Evolutionary conservation across 441 rosid species (phyloP), one percentile per base, ranked within the genome.

Genomic region (Metrosideros polymorpha): DNA sequence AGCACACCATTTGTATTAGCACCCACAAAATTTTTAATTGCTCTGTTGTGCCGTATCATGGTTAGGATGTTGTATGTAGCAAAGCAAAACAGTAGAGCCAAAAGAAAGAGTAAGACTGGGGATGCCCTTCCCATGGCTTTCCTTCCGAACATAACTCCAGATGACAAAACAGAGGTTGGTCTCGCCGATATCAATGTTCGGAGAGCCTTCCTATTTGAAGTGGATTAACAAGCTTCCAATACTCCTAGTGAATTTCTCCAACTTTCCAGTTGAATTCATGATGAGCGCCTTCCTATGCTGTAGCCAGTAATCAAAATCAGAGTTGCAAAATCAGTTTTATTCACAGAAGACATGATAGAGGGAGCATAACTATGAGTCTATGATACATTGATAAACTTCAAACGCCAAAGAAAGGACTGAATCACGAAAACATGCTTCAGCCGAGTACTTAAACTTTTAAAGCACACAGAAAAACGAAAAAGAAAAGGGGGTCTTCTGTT

Each of bases 21-120:
- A 50, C 32, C 84, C 47, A 83, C 53, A 92, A 89, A 87, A 86
- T 86, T 90, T 89, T 86, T 89, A 84, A 76, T 29, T 32, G 91
- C 88, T 91, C 91, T 91, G 85, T 93, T 90, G 90, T 92, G 96
- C 50, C 90, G 85, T 51, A 91, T 85, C 92, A 92, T 86, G 9
- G 93, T 91, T 51, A 96, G 53, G 85, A 96, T 89, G 91, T 96
- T 96, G 83, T 95, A 96, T 18, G 94, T 92, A 5, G 91, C 95
- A 71, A 95, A 89, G 92, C 88, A 94, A 85, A 92, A 93, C 42
- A 96, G 98, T 51, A 92, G 86, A 88, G 91, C 93, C 88, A 96
- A 79, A 19, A 93, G 86, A 88, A 91, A 89, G 86, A 94, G 90
- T 84, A 95, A 83, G 35, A 92, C 42, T 1, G 88, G 88, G 6